These are phyloP conservation scores for Aspergillus aculeatus DNA, from an alignment of 2,329 filamentous ascomycete species.

Conservation along the genomic window DNA sequence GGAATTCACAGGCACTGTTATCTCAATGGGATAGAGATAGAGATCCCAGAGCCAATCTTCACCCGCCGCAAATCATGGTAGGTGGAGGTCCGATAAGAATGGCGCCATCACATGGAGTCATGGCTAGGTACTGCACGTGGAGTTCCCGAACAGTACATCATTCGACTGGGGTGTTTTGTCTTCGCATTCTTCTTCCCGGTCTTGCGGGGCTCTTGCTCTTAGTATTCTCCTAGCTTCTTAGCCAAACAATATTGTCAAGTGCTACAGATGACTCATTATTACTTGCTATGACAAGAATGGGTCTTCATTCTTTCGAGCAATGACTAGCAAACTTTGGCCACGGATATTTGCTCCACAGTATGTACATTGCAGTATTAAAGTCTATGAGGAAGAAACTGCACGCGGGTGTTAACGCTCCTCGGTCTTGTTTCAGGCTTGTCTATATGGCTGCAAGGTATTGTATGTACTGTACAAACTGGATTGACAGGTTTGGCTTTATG, in stretches of 20 bases:
- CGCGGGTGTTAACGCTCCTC: no score
- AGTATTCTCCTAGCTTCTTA: background rate
- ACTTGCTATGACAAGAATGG: background rate
- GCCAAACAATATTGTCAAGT: background rate
- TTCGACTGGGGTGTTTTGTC: background rate
- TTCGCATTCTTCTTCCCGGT: background rate
- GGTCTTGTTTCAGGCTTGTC: no score
- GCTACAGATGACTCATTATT: background rate
- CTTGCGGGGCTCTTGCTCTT: background rate
- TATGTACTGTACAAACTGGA: no score
- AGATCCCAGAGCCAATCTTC: background rate
- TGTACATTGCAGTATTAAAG: no score
- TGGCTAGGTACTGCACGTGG: background rate
- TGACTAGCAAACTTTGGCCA: no score
- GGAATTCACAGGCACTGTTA: background rate
- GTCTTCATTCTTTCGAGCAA: no score
- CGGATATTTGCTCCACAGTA: no score
- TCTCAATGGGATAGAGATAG: background rate
- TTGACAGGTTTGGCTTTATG: no score
- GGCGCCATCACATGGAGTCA: background rate
- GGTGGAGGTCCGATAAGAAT: slow-evolving; percentile 2
- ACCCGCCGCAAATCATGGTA: background rate
- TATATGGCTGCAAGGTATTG: no score
- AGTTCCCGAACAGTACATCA: slow-evolving; percentile 3
- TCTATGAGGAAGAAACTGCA: no score